Evolutionary conservation across 2,329 filamentous ascomycete species (phyloP), one percentile per base, ranked within the genome.

Genomic region (Periglandula ipomoeae): DNA sequence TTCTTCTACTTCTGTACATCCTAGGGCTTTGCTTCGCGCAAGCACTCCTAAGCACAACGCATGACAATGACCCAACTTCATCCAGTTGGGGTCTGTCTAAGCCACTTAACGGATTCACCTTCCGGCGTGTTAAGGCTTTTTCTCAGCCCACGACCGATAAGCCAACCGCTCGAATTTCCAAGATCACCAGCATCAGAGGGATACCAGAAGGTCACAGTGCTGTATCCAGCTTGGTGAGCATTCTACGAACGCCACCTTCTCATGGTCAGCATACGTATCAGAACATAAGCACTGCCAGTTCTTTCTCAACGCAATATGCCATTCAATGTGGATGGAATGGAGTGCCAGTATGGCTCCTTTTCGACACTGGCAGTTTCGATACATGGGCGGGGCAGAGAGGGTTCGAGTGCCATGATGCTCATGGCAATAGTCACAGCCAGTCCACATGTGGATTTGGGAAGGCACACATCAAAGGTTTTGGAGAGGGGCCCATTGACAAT

Each of bases 301-400:
- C 61, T 11, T 68, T 63, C 44, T 69, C 68, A 5, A 71, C 68
- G 2, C 68, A 70, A 46, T 72, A 72, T 46, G 67, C 65, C 48
- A 60, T 72, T 39, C 58, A 69, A 42, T 70, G 68, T 41, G 55
- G 48, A 4, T 72, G 69, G 68, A 67, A 70, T 32, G 61, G 60
- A 15, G 58, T 58, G 7, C 62, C 64, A 0, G 55, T 69, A 26
- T 69, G 65, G 62, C 57, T 78, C 24, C 56, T 75, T 11, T 62
- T 78, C 42, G 73, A 77, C 54, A 76, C 73, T 0, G 74, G 71
- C 22, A 75, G 72, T 56, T 69, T 73, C 20, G 74, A 78, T 52
- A 77, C 74, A 1, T 78, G 74, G 74, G 65, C 69, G 2, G 66
- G 67, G 30, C 61, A 62, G 10, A 57, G 56, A 1, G 63, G 65